phyloP scores from a whole-genome alignment of 495 filamentous ascomycete genomes.

The Chaetomium cochliodes region DNA sequence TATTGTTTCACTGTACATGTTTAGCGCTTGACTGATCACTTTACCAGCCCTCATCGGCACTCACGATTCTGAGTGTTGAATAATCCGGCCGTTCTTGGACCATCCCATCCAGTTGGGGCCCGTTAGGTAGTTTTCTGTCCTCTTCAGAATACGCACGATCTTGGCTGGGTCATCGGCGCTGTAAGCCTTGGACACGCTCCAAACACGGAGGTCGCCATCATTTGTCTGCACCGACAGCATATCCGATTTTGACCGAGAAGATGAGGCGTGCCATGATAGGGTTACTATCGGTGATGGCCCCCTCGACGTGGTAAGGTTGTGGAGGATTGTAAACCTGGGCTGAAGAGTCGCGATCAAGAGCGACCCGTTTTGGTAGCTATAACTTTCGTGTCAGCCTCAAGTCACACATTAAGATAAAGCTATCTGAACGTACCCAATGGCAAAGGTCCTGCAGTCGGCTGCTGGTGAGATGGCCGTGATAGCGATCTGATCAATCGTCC shows the following conservation, averaged over 20 bases:
- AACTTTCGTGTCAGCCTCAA: neutral
- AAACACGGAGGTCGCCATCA: conserved; percentile 91
- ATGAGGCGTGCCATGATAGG: conserved; percentile 97
- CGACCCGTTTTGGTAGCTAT: conserved; percentile 90
- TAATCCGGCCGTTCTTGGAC: conserved; percentile 95
- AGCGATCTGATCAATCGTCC: conserved; percentile 87
- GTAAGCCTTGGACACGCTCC: conserved; percentile 90
- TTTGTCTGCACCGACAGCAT: conserved; percentile 93
- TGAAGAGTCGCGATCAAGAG: conserved; percentile 86
- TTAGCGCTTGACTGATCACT: conserved; percentile 18
- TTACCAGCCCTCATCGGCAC: conserved; percentile 39
- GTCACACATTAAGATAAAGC: neutral
- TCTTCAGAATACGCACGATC: conserved; percentile 83
- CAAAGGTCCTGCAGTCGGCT: conserved; percentile 93
- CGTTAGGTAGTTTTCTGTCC: conserved; percentile 66
- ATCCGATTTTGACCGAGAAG: conserved; percentile 93
- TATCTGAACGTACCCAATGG: conserved; percentile 68
- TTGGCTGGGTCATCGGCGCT: conserved; percentile 71
- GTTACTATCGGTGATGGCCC: conserved; percentile 83
- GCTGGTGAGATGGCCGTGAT: conserved; percentile 88
- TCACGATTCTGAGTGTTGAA: conserved; percentile 91
- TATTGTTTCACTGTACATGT: conserved; percentile 71
- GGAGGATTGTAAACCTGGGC: conserved; percentile 90
- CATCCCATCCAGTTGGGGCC: conserved; percentile 95
- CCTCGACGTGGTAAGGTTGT: conserved; percentile 80